Evolutionary conservation across 1,284 basidiomycete species (phyloP).

Genomic region (Peniophora sp.): DNA sequence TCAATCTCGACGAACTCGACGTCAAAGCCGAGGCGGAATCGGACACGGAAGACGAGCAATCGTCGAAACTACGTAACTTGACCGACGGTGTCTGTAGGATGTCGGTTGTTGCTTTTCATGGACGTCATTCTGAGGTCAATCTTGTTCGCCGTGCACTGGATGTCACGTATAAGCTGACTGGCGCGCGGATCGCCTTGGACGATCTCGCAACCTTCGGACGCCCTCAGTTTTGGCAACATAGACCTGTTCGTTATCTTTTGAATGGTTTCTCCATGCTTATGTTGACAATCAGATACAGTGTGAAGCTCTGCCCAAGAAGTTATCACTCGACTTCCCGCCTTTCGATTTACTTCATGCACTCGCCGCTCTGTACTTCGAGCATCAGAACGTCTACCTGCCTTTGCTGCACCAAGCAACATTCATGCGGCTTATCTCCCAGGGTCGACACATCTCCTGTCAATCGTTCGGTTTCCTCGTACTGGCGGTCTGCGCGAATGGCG

Average conservation of each 20-base stretch:
- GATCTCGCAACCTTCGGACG: constrained; percentile 8
- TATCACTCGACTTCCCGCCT: constrained; percentile 18
- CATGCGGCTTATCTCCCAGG: constrained; percentile 28
- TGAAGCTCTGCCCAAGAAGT: constrained; percentile 17
- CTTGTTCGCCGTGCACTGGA: constrained; percentile 40
- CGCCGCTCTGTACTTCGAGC: constrained; percentile 38
- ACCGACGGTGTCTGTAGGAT: constrained; percentile 18
- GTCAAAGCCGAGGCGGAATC: constrained; percentile 13
- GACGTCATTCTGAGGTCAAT: constrained; percentile 43
- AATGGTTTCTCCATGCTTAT: neutral
- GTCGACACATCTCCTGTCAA: constrained; percentile 28
- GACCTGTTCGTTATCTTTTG: neutral
- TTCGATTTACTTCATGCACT: constrained; percentile 30
- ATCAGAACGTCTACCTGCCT: constrained; percentile 30
- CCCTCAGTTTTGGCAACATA: neutral
- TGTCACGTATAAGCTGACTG: constrained; percentile 14
- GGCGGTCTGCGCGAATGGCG: constrained; percentile 41
- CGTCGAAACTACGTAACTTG: constrained; percentile 13
- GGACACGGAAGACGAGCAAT: constrained; percentile 48
- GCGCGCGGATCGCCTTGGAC: constrained; percentile 1
- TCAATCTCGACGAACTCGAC: constrained; percentile 3
- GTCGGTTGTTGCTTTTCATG: constrained; percentile 29
- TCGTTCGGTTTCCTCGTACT: constrained; percentile 39
- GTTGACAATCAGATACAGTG: constrained; percentile 8
- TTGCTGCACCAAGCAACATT: constrained; percentile 42